These are phyloP conservation scores for Herpetospermum pedunculosum DNA, from an alignment of 306 rosid genomes.

Conservation along the genomic window DNA sequence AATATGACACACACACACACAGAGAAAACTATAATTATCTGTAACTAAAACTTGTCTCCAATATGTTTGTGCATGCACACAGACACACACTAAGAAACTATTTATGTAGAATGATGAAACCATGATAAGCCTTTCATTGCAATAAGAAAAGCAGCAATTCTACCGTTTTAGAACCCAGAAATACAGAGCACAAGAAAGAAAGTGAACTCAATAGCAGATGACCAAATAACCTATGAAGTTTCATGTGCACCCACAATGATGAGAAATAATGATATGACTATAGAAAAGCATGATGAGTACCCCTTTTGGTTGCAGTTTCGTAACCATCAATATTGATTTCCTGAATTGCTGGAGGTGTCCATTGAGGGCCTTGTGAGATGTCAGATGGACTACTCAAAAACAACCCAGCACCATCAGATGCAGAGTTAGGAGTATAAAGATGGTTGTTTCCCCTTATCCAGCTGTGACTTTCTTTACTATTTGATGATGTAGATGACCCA, in stretches of 20 bases:
- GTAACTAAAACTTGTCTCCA: neutral
- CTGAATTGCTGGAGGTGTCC: slow-evolving; percentile 73
- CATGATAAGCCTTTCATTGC: neutral
- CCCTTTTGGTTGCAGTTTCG: slow-evolving; percentile 47
- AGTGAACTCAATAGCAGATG: neutral
- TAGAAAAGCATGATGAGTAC: slow-evolving; percentile 22
- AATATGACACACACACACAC: neutral
- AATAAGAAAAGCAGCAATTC: neutral
- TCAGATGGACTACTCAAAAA: slow-evolving; percentile 68
- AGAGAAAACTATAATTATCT: neutral
- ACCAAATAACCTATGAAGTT: neutral
- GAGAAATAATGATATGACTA: neutral
- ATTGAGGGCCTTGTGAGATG: slow-evolving; percentile 67
- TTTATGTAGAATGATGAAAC: neutral
- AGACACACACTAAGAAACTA: neutral
- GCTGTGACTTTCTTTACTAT: slow-evolving; percentile 50
- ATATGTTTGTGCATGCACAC: neutral
- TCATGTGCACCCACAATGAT: neutral
- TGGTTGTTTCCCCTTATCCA: slow-evolving; percentile 72
- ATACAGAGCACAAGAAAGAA: neutral
- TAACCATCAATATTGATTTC: slow-evolving; percentile 68
- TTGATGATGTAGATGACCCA: slow-evolving; percentile 60
- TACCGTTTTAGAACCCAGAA: neutral
- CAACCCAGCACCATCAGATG: slow-evolving; percentile 63
- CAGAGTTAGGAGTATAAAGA: slow-evolving; percentile 58